Evolutionary conservation across 495 filamentous ascomycete genomes (phyloP), one percentile per base, ranked within the genome.

Genomic region (Aspergillus bridgeri): DNA sequence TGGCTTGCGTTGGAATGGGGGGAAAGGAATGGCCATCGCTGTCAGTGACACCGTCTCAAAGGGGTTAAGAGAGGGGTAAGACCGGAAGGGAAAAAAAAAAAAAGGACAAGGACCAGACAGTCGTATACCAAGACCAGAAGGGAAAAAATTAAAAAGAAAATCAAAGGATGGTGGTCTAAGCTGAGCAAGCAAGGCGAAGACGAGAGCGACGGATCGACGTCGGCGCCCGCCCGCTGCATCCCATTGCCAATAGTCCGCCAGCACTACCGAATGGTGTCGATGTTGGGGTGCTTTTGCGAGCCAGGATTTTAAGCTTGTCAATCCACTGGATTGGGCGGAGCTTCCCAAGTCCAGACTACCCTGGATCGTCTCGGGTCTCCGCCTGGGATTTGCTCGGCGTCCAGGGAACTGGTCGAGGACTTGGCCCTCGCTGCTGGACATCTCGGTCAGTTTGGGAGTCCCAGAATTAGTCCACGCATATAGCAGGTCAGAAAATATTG

Each of bases 241-340:
- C 33, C 68, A 74, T 71, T 71, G 71, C 65, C 73, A 74, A 74
- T 75, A 75, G 73, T 75, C 61, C 56, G 29, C 62, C 15, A 56
- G 59, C 57, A 44, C 61, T 33, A 63, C 57, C 61, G 49, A 55
- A 53, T 59, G 33, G 52, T 53, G 53, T n/a, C 22, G n/a, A 48
- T 27, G 24, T 27, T 59, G 48, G 52, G 43, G 53, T n/a, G 38
- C 27, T 44, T 63, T 44, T 48, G 33, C 33, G 48, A 23, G 49
- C 53, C 56, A 56, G 57, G 60, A 53, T 63, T 63, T 58, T 56
- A 60, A 65, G 58, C 62, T 61, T 58, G 58, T 59, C 55, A 48
- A 51, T 24, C 54, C 42, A 38, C 23, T 49, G 23, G 44, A 60
- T 60, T 60, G 58, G 55, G 42, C 48, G 45, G 47, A 48, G 38